Base-by-base conservation (phyloP, 2,329 filamentous ascomycete species). In the Epichloe brachyelytri region DNA sequence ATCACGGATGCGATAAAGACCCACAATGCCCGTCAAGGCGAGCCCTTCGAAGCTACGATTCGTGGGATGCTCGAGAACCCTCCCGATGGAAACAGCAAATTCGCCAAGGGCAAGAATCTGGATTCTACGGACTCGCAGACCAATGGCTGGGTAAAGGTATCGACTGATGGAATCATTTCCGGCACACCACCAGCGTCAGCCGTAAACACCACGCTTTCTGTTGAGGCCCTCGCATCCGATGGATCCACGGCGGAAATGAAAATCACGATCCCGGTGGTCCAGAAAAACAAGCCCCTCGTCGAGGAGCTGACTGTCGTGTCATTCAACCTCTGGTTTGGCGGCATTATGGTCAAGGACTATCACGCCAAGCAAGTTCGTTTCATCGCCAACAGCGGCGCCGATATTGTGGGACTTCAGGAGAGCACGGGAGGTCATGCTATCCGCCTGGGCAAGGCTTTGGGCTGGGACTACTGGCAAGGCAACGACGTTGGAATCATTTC, bases 291-390 rank as follows among this genome's bases (percentile, higher is more conserved):
- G 2, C 53, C 57, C 5, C 61, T 72, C 2, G 59, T 71, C 2
- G 58, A 63, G 10, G 48, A 65, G 22, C 56, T 71, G 36, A 60
- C 60, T 40, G 63, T 71, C 12, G 56, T 71, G 46, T 61, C 65
- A 4, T 65, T 62, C 51, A 72, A 72, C 58, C 58, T 72, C 48
- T 72, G 70, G 70, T 57, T 62, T 40, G 66, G 67, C 5, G 68
- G 68, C 26, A 62, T 1, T 51, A 58, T 26, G 5, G 63, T 71
- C n/a, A 62, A 62, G 43, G 54, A 65, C 56, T 69, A 66, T 53
- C 66, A 69, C 49, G 58, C 60, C 37, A 71, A 71, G 58, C 67
- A 70, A 52, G 57, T 71, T 12, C 58, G 56, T 1, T 69, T 68
- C 57, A 59, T 71, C 5, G 55, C 57, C 17, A 56, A 57, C 1